Evolutionary conservation across 2,329 filamentous ascomycete genomes (phyloP), one percentile per base, ranked within the genome.

Genomic region (Bipolaris oryzae): DNA sequence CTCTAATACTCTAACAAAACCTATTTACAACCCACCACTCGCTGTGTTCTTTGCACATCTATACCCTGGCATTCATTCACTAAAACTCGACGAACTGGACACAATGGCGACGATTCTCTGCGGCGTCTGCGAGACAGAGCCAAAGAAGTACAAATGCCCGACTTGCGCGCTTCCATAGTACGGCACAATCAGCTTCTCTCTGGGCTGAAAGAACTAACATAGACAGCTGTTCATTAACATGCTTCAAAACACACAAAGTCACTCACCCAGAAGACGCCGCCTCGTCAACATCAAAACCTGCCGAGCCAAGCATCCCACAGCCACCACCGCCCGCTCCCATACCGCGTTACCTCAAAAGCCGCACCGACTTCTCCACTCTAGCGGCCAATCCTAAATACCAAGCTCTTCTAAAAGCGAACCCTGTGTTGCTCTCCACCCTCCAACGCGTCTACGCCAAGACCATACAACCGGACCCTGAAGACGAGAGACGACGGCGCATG

Each of bases 61-160:
- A n/a, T 1, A 13, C 0, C 10, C 3, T 3, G 4, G 10, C 25
- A 20, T 34, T 7, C 10, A 0, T 7, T 7, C 5, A 18, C 1
- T 1, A 5, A 7, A 0, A n/a, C 10, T 3, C 3, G 10, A 21
- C 7, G 9, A 15, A 9, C 0, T 18, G n/a, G 1, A 42, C 47
- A 63, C 42, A 5, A 76, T 80, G 78, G 55, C 69, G 15, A 68
- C 71, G 7, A 3, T 38, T 7, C 58, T 71, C 11, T 82, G 80
- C 57, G 76, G 75, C 41, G 72, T 82, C n/a, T 82, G 80, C 68
- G 66, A 75, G 38, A 67, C 68, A 20, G 66, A 72, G 44, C 74
- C 76, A n/a, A 78, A 78, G 45, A 82, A 81, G 66, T 82, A 82
- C 75, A 81, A 80, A 71, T 82, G 80, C 62, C 78, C 79, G n/a